These are phyloP conservation scores for Babesia bovis DNA, from an alignment of 169 alveolate species.

Conservation along the genomic window DNA sequence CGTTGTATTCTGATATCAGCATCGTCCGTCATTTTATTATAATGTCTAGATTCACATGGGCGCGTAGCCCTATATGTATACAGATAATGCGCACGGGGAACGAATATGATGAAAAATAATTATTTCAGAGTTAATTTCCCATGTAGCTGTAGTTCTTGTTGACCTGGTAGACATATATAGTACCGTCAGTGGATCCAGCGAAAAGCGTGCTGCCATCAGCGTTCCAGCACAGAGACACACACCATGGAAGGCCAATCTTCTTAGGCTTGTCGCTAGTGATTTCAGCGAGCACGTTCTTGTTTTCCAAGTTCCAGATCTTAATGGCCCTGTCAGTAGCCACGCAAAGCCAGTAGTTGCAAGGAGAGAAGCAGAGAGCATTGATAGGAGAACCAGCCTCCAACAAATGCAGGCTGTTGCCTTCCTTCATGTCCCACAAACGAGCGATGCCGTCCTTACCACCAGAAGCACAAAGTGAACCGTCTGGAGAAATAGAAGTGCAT, in stretches of 20 bases:
- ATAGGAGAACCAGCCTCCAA: conserved; percentile 90
- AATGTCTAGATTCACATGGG: background rate
- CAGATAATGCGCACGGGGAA: background rate
- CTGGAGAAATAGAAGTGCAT: conserved; percentile 94
- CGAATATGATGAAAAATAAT: background rate
- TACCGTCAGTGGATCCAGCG: conserved; percentile 91
- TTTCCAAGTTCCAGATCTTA: conserved; percentile 93
- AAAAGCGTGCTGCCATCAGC: conserved; percentile 90
- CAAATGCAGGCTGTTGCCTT: conserved; percentile 92
- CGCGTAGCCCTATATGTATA: background rate
- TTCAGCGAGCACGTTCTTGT: conserved; percentile 89
- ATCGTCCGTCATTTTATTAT: conserved; percentile 48
- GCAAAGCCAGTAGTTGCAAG: conserved; percentile 94
- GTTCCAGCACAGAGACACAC: conserved; percentile 92
- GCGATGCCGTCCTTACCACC: conserved; percentile 98
- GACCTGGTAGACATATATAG: conserved; percentile 88
- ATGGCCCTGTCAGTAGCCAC: conserved; percentile 93
- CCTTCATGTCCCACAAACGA: conserved; percentile 93
- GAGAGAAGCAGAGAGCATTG: conserved; percentile 93
- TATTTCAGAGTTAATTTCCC: conserved; percentile 29
- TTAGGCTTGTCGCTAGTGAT: conserved; percentile 85
- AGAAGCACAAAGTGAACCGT: conserved; percentile 96
- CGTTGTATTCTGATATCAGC: conserved; percentile 30
- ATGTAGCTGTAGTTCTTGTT: conserved; percentile 65
- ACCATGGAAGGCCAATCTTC: conserved; percentile 92